Percentiles rank a stretch among this genome's conserved stretches.
Conservation (phyloP, 129 eudicot species). For the Saposhnikovia divaricata region DNA sequence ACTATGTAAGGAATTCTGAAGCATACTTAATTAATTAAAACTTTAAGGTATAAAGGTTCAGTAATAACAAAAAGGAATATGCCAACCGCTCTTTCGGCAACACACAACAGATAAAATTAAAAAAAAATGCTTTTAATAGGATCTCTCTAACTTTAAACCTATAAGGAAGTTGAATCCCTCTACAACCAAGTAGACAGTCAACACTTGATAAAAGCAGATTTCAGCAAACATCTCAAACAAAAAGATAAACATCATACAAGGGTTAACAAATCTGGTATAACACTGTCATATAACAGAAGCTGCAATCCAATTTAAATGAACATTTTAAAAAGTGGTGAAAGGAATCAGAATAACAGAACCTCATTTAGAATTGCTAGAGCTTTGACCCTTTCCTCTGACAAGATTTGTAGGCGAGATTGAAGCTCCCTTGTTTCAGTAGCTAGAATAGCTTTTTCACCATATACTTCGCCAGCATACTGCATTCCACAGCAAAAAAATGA, state of each 20-base stretch:
- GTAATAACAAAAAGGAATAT: background rate
- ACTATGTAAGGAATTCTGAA: background rate
- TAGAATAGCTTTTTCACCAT: slow-evolving; percentile 78
- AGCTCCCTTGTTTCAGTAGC: slow-evolving; percentile 81
- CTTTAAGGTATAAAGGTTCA: background rate
- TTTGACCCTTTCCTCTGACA: slow-evolving; percentile 63
- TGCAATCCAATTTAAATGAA: background rate
- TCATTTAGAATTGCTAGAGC: slow-evolving; percentile 66
- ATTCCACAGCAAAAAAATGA: slow-evolving; percentile 3
- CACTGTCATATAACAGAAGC: background rate
- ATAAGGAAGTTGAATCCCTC: background rate
- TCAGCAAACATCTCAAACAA: background rate
- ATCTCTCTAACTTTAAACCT: background rate
- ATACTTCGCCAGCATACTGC: slow-evolving; percentile 93
- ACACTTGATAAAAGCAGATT: no score
- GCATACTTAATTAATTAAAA: background rate
- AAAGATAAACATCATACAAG: background rate
- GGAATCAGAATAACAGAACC: slow-evolving; percentile 25
- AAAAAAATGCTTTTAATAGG: background rate
- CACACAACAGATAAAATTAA: background rate
- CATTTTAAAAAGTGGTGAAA: background rate
- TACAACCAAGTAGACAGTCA: background rate
- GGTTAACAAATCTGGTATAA: background rate
- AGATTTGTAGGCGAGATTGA: slow-evolving; percentile 59
- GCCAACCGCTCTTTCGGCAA: background rate